Evolutionary conservation across 306 rosid genomes (phyloP), one percentile per base, ranked within the genome.

Genomic region (Mucuna pruriens): DNA sequence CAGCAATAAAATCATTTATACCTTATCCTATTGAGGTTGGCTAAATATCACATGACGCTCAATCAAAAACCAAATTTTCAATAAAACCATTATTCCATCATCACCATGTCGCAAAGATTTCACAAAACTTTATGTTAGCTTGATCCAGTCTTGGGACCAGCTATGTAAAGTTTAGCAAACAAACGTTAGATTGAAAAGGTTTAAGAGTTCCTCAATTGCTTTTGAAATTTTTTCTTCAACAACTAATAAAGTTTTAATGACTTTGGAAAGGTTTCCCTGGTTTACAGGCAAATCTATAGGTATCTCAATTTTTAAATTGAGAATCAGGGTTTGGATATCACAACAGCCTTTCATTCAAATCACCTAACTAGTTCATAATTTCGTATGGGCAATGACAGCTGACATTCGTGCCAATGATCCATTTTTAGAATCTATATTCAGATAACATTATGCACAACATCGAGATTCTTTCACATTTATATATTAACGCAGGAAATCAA

Each of bases 301-400:
- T 23, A 68, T 82, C 66, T 44, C 78, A 75, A 25, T 72, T 72
- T 64, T 55, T 62, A 62, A 33, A 62, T 29, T 62, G 69, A 33
- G 51, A 73, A 31, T 15, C 22, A 3, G 51, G 62, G 69, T 11
- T 60, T 4, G 48, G 12, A 51, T 51, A 25, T 57, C 42, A 67
- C 39, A 75, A 36, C 9, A 49, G 39, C 12, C 39, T 68, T 15
- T 6, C 74, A 36, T 31, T 76, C 55, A 55, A 16, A 76, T 45
- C 12, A 36, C 57, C 67, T 45, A 78, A 62, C 65, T 45, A n/a
- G n/a, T n/a, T n/a, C n/a, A n/a, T n/a, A n/a, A 62, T 44, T 31
- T 62, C 68, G 19, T 31, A 39, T 36, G 61, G 74, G 12, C 58
- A 63, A 67, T 25, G 34, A 74, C 33, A 51, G 40, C 33, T 45